These are phyloP conservation scores for Sicyos edulis DNA, from an alignment of 306 rosid species.

Conservation along the genomic window DNA sequence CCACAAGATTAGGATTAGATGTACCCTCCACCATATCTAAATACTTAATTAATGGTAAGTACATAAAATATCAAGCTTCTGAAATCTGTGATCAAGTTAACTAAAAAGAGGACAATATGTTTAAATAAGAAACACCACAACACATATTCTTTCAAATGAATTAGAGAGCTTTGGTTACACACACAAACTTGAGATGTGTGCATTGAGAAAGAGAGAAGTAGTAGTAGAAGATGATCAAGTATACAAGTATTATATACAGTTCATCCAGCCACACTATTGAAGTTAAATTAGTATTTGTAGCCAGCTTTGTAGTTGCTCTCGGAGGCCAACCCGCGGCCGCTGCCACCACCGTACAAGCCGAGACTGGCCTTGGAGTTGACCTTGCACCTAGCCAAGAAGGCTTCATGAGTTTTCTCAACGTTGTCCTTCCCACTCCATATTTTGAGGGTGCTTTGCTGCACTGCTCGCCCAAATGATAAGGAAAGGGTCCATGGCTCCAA, in stretches of 20 bases:
- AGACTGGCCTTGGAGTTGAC: slow-evolving; percentile 77
- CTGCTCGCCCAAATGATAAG: slow-evolving; percentile 88
- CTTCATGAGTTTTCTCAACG: slow-evolving; percentile 62
- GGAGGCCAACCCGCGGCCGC: slow-evolving; percentile 47
- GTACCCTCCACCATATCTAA: too few species aligned
- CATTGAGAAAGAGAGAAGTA: too few species aligned
- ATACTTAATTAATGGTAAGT: too few species aligned
- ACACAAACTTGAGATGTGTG: background rate
- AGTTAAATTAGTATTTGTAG: slow-evolving; percentile 51
- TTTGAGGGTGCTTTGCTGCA: slow-evolving; percentile 86
- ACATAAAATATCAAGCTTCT: too few species aligned
- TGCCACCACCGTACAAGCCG: slow-evolving; percentile 55
- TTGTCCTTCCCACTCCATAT: slow-evolving; percentile 77
- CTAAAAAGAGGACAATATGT: background rate
- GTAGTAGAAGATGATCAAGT: background rate
- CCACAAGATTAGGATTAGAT: too few species aligned
- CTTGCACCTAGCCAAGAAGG: slow-evolving; percentile 66
- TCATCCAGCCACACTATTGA: background rate
- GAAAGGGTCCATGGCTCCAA: slow-evolving; percentile 88
- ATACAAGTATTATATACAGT: slow-evolving; percentile 3
- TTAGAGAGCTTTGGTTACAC: slow-evolving; percentile 9
- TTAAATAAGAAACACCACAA: background rate
- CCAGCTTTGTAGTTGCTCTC: slow-evolving; percentile 59
- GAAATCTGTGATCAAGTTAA: too few species aligned
- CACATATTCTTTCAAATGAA: background rate